Percentiles rank a stretch among this genome's conserved stretches.
Conservation (phyloP, 441 rosid genomes). For the Euphorbia schlechtendalii region DNA sequence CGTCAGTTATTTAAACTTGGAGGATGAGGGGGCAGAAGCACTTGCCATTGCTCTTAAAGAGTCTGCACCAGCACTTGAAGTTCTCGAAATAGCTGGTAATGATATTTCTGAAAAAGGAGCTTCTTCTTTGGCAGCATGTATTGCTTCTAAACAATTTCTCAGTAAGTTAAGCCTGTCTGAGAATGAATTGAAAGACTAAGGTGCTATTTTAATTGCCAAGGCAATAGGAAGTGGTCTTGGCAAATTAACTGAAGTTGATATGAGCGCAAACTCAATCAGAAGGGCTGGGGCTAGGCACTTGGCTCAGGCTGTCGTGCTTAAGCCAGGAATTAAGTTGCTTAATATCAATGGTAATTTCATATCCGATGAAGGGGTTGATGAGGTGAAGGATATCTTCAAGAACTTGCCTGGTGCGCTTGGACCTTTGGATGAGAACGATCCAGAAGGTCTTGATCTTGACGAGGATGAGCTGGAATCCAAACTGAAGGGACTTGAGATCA, state of each 20-base stretch:
- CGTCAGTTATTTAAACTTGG: slow-evolving; percentile 73
- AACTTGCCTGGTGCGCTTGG: slow-evolving; percentile 53
- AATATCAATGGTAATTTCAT: slow-evolving; percentile 73
- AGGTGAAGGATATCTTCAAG: slow-evolving; percentile 66
- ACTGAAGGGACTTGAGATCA: slow-evolving; percentile 59
- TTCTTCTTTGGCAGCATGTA: slow-evolving; percentile 52
- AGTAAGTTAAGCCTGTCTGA: slow-evolving; percentile 68
- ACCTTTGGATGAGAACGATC: slow-evolving; percentile 78
- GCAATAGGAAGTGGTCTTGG: slow-evolving; percentile 55
- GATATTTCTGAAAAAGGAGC: slow-evolving; percentile 70
- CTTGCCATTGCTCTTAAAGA: slow-evolving; percentile 59
- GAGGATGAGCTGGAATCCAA: slow-evolving; percentile 60
- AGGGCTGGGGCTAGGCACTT: slow-evolving; percentile 68
- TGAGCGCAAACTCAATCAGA: slow-evolving; percentile 58
- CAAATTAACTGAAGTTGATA: slow-evolving; percentile 55
- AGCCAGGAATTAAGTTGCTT: slow-evolving; percentile 62
- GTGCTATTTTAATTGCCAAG: slow-evolving; percentile 59
- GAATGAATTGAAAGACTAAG: slow-evolving; percentile 88
- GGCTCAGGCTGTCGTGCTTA: slow-evolving; percentile 58
- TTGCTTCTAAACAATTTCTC: slow-evolving; percentile 50
- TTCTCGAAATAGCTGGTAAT: slow-evolving; percentile 94
- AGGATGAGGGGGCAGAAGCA: slow-evolving; percentile 72
- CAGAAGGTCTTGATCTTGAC: slow-evolving; percentile 73
- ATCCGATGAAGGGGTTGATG: slow-evolving; percentile 89
- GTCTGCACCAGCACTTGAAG: slow-evolving; percentile 59